Conservation (phyloP, 371 early-diverging fungal genomes). For the Parasitella parasitica region DNA sequence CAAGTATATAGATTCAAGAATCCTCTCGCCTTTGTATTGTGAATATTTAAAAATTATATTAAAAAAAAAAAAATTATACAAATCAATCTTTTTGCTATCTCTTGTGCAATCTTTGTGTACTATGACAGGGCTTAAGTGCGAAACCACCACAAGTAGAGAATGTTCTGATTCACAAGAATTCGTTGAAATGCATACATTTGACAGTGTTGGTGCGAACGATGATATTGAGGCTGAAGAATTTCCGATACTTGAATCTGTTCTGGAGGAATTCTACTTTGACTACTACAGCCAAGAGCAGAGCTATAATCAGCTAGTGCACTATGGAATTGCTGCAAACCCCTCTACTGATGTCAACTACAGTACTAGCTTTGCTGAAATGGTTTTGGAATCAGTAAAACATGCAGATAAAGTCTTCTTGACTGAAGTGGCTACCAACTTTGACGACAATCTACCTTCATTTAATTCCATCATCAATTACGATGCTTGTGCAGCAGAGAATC, state of each 20-base stretch:
- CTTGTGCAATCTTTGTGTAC: not conserved
- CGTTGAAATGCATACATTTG: no score
- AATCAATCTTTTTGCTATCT: not conserved
- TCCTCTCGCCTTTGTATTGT: slow-evolving; percentile 3
- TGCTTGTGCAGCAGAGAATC: not conserved
- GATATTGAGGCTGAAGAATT: not conserved
- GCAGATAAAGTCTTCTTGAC: not conserved
- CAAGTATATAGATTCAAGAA: not conserved
- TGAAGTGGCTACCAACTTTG: not conserved
- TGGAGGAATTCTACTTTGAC: not conserved
- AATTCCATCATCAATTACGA: not conserved
- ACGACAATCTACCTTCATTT: not conserved
- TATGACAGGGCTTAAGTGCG: no score
- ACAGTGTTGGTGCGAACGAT: not conserved
- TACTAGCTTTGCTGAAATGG: not conserved
- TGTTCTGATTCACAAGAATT: no score
- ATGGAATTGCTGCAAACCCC: not conserved
- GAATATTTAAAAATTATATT: not conserved
- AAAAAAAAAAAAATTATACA: slow-evolving; percentile 4
- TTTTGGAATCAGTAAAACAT: not conserved
- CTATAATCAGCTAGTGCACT: not conserved
- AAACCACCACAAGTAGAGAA: no score
- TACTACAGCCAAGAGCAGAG: not conserved
- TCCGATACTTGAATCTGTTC: not conserved
- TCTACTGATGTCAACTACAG: not conserved